A percentile compares a stretch with the other conserved stretches of the same genome.
Conservation (phyloP, 495 filamentous ascomycete genomes). For the Penicillium parvum region DNA sequence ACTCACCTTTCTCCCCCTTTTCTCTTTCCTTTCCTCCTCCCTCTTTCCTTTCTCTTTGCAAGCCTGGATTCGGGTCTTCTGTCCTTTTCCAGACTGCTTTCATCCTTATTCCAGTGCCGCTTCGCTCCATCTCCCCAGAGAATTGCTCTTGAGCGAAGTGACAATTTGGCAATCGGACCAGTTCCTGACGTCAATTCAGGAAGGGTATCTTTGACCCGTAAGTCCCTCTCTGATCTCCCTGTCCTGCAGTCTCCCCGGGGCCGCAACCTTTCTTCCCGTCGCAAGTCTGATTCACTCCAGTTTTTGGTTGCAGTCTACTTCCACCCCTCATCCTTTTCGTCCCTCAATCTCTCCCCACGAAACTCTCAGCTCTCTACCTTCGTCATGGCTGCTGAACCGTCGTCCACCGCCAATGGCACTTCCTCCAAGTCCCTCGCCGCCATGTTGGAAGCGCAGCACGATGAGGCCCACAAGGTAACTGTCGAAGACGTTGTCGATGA, state of each 20-base stretch:
- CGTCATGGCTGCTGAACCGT: slow-evolving; percentile 46
- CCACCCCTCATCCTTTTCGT: slow-evolving; percentile 4
- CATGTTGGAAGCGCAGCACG: slow-evolving; percentile 74
- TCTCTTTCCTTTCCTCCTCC: slow-evolving; percentile 11
- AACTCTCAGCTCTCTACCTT: slow-evolving; percentile 8
- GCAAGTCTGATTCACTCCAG: slow-evolving; percentile 17
- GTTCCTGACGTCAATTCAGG: slow-evolving; percentile 6
- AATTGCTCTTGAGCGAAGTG: slow-evolving; percentile 8
- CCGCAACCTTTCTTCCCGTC: neutral
- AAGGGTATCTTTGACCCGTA: slow-evolving; percentile 1
- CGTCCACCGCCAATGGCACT: slow-evolving; percentile 36
- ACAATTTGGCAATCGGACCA: slow-evolving; percentile 3
- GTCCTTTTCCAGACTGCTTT: slow-evolving; percentile 14
- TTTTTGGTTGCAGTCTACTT: slow-evolving; percentile 13
- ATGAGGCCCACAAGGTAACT: slow-evolving; percentile 60
- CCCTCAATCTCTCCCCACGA: slow-evolving; percentile 1
- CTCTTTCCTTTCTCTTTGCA: slow-evolving; percentile 6
- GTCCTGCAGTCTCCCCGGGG: neutral
- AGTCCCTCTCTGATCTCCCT: neutral
- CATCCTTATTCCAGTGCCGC: neutral
- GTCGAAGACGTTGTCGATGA: slow-evolving; percentile 80
- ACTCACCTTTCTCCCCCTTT: slow-evolving; percentile 12
- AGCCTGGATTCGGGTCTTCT: slow-evolving; percentile 16
- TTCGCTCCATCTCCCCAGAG: slow-evolving; percentile 6
- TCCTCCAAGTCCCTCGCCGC: slow-evolving; percentile 57